A percentile compares a stretch with the other conserved stretches of the same genome.
Evolutionary conservation across 306 rosid genomes (phyloP).

Genomic region (Sicyos edulis): DNA sequence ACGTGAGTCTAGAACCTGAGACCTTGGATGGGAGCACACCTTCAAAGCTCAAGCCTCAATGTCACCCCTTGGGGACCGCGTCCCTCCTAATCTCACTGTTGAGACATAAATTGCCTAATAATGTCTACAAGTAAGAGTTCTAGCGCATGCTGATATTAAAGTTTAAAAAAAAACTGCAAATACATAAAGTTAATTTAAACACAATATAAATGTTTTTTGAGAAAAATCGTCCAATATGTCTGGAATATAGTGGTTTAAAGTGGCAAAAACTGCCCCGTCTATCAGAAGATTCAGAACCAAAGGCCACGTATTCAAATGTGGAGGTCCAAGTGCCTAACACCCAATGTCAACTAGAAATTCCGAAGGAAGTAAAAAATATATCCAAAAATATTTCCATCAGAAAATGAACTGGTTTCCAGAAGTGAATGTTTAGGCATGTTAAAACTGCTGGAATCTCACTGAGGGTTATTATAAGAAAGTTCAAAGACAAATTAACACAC

Average conservation of each 20-base stretch:
- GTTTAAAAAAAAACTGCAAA: not conserved
- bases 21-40: too few species aligned
- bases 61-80: too few species aligned
- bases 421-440: not conserved
- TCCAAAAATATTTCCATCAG: not conserved
- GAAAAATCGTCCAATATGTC: not conserved
- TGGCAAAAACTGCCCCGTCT: not conserved
- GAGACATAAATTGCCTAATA: not conserved
- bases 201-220: too few species aligned
- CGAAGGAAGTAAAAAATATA: not conserved
- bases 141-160: not conserved
- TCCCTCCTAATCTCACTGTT: not conserved
- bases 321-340: not conserved
- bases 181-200: not conserved
- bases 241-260: not conserved
- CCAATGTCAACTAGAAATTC: not conserved
- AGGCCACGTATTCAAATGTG: slow-evolving; percentile 2
- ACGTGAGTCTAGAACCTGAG: too few species aligned
- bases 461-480: slow-evolving; percentile 4
- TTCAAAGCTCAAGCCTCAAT: too few species aligned
- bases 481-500: slow-evolving; percentile 12
- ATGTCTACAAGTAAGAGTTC: slow-evolving; percentile 5
- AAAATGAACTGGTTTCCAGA: not conserved
- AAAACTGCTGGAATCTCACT: not conserved
- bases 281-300: not conserved